Evolutionary conservation across 352 stramenopile species (phyloP).

Genomic region (Detonula confervacea): DNA sequence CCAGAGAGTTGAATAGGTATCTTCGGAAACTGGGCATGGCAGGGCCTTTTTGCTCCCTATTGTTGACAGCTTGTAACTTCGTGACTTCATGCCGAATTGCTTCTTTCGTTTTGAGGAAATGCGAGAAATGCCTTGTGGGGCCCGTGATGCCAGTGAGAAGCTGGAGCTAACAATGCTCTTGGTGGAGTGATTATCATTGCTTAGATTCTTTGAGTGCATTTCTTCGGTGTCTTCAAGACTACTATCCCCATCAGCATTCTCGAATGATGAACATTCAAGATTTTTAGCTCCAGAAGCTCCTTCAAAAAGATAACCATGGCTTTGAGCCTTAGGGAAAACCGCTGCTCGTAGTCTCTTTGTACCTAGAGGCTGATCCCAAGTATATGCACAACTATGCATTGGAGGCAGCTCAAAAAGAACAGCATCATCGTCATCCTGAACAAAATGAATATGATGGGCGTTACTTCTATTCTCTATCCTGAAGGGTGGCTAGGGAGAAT

Average conservation of each 20-base stretch:
- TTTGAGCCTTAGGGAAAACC: constrained; percentile 31
- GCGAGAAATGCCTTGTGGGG: constrained; percentile 16
- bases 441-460: constrained; percentile 54
- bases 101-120: not conserved
- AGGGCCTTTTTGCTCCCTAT: constrained; percentile 44
- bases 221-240: constrained; percentile 1
- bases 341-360: constrained; percentile 52
- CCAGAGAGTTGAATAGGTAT: not conserved
- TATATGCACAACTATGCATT: constrained; percentile 61
- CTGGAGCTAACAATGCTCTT: constrained; percentile 26
- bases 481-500: no score
- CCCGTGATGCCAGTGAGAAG: constrained; percentile 14
- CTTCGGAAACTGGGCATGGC: constrained; percentile 24
- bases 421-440: constrained; percentile 63
- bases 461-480: constrained; percentile 63
- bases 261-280: constrained; percentile 10
- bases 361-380: constrained; percentile 60
- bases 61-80: constrained; percentile 47
- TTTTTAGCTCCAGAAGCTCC: constrained; percentile 4
- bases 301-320: not conserved
- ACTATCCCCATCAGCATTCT: not conserved
- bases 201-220: not conserved
- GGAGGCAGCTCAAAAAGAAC: constrained; percentile 62
- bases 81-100: constrained; percentile 24
- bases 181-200: constrained; percentile 2